phyloP scores from a whole-genome alignment of 371 early-diverging fungal species.

The Dinochytrium kinnereticum region DNA sequence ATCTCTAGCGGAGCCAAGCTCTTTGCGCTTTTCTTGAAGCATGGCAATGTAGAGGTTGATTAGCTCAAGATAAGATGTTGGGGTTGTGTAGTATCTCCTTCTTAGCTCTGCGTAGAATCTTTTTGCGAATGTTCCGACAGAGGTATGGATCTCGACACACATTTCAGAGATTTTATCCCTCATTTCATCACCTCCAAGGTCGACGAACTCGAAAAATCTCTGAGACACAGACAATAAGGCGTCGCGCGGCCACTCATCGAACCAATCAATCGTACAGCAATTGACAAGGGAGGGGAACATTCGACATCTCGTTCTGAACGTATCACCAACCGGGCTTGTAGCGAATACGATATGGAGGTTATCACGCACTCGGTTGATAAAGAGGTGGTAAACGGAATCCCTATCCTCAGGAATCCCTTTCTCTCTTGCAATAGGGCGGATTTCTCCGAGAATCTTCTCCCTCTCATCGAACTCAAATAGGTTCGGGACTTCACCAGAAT shows the following conservation, averaged over 20 bases:
- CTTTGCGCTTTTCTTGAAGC: slow-evolving; percentile 53
- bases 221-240: slow-evolving; percentile 53
- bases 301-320: slow-evolving; percentile 53
- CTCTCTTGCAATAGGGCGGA: slow-evolving; percentile 47
- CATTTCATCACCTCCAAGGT: slow-evolving; percentile 50
- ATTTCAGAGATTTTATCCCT: slow-evolving; percentile 47
- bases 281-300: slow-evolving; percentile 59
- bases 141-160: slow-evolving; percentile 55
- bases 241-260: slow-evolving; percentile 59
- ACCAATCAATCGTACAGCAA: slow-evolving; percentile 59
- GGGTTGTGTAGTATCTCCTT: slow-evolving; percentile 54
- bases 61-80: slow-evolving; percentile 54
- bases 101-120: slow-evolving; percentile 47
- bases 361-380: slow-evolving; percentile 55
- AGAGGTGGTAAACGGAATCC: slow-evolving; percentile 54
- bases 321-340: slow-evolving; percentile 57
- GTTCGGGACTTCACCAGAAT: slow-evolving; percentile 58
- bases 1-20: slow-evolving; percentile 47
- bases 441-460: slow-evolving; percentile 54
- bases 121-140: slow-evolving; percentile 46
- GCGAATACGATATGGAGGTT: slow-evolving; percentile 58
- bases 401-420: slow-evolving; percentile 53
- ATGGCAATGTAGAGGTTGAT: slow-evolving; percentile 53
- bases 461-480: slow-evolving; percentile 55
- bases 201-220: slow-evolving; percentile 52